Percentiles rank a stretch among this genome's conserved stretches.
These are phyloP conservation scores for Lobulomyces angularis DNA, from an alignment of 192 early-diverging fungal species.

Conservation along the genomic window DNA sequence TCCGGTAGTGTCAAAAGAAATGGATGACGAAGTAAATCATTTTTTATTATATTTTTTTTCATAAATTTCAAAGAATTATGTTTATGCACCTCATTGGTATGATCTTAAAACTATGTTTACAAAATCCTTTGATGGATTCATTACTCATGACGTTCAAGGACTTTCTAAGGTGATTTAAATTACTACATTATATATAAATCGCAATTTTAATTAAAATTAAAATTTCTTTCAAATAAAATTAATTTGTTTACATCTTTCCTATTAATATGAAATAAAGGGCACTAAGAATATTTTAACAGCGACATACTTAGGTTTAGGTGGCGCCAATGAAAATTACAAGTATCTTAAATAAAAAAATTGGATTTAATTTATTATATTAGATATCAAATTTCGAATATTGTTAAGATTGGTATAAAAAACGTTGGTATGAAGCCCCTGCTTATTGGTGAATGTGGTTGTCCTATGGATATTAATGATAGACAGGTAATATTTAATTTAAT, in stretches of 20 bases:
- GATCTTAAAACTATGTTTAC: constrained; percentile 63
- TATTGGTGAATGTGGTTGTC: constrained; percentile 73
- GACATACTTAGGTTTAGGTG: constrained; percentile 65
- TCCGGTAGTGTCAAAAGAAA: constrained; percentile 10
- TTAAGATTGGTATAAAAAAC: constrained; percentile 34
- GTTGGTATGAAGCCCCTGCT: constrained; percentile 56
- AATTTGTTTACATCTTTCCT: neutral
- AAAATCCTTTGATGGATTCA: constrained; percentile 49
- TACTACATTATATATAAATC: neutral
- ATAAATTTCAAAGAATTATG: too few species aligned
- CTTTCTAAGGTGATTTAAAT: constrained; percentile 40
- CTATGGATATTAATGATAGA: constrained; percentile 75
- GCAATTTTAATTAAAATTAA: neutral
- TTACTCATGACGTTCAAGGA: constrained; percentile 73
- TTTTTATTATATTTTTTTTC: constrained; percentile 37
- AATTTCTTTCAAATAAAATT: neutral
- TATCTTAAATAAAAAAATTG: too few species aligned
- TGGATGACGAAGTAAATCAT: constrained; percentile 15
- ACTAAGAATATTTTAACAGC: constrained; percentile 58
- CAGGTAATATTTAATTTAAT: constrained; percentile 1
- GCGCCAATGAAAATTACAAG: constrained; percentile 62
- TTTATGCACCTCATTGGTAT: constrained; percentile 82
- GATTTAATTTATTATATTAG: too few species aligned
- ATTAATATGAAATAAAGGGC: constrained; percentile 35
- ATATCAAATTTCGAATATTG: constrained; percentile 59